Percentiles rank a stretch among this genome's conserved stretches.
These are phyloP conservation scores for Anthracocystis setariae DNA, from an alignment of 1,284 basidiomycete species.

Conservation along the genomic window DNA sequence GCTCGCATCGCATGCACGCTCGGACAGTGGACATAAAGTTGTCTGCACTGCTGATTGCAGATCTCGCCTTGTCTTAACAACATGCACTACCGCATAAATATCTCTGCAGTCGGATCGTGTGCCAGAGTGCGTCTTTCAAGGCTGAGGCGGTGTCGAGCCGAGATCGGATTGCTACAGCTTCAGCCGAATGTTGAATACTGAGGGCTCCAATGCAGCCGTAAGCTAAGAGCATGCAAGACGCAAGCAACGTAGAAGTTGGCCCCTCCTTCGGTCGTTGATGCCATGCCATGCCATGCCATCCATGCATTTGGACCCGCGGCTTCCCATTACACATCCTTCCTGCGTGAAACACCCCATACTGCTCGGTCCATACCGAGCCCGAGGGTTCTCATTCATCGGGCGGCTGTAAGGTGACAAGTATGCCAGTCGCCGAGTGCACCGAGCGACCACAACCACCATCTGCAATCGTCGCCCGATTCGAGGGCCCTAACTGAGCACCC, in stretches of 20 bases:
- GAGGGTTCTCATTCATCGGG: too few relatives aligned
- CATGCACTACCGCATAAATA: background rate
- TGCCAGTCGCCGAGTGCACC: too few relatives aligned
- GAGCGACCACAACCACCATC: too few relatives aligned
- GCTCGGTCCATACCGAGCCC: background rate
- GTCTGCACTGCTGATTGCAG: too few relatives aligned
- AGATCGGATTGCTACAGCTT: too few relatives aligned
- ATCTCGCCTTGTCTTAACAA: background rate
- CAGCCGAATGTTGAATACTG: background rate
- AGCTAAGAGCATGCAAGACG: conserved; percentile 8
- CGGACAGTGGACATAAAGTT: too few relatives aligned
- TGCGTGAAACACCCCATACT: background rate
- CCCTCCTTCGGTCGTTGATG: background rate
- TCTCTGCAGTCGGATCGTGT: conserved; percentile 10
- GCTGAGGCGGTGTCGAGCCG: too few relatives aligned
- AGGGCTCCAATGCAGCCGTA: background rate
- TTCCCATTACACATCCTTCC: background rate
- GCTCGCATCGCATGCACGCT: too few relatives aligned
- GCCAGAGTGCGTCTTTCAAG: background rate
- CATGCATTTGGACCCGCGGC: background rate
- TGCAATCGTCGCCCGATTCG: background rate
- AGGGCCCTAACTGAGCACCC: conserved; percentile 3
- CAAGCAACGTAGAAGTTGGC: conserved; percentile 39
- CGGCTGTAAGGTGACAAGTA: too few relatives aligned
- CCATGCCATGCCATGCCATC: too few relatives aligned